Percentiles rank a stretch among this genome's conserved stretches.
These are phyloP conservation scores for Paraphaeosphaeria sporulosa DNA, from an alignment of 2,329 filamentous ascomycete genomes.

Conservation along the genomic window DNA sequence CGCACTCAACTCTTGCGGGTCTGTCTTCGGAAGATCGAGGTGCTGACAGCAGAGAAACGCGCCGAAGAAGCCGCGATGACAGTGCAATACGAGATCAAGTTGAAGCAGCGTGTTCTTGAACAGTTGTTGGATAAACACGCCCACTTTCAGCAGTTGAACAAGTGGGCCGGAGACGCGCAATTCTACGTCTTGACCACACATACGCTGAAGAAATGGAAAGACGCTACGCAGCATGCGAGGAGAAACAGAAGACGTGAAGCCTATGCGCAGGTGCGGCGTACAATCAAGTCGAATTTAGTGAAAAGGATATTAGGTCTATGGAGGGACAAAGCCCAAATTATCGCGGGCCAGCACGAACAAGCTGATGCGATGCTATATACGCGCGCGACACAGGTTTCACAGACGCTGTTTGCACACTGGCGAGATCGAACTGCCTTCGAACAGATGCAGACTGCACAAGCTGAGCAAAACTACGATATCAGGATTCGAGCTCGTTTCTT, in stretches of 20 bases:
- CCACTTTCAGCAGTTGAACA: conserved; percentile 57
- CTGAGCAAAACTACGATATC: conserved; percentile 29
- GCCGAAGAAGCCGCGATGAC: conserved; percentile 47
- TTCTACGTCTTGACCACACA: conserved; percentile 64
- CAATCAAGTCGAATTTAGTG: conserved; percentile 63
- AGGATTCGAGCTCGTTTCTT: conserved; percentile 45
- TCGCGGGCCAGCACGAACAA: conserved; percentile 35
- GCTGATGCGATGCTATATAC: conserved; percentile 39
- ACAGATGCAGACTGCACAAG: conserved; percentile 29
- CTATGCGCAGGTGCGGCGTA: conserved; percentile 62
- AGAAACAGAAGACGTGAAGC: conserved; percentile 63
- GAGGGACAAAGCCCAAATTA: conserved; percentile 37
- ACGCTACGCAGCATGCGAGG: conserved; percentile 58
- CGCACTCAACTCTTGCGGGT: conserved; percentile 35
- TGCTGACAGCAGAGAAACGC: conserved; percentile 31
- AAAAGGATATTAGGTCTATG: conserved; percentile 48
- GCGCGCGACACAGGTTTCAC: conserved; percentile 31
- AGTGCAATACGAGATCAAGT: conserved; percentile 52
- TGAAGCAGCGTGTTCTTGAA: conserved; percentile 48
- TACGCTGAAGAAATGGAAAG: conserved; percentile 60
- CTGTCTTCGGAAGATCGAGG: conserved; percentile 39
- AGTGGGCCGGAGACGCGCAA: conserved; percentile 62
- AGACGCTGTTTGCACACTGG: conserved; percentile 53
- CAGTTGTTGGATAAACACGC: conserved; percentile 47
- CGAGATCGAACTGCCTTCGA: conserved; percentile 46